A percentile compares a stretch with the other conserved stretches of the same genome.
phyloP scores from a whole-genome alignment of 495 filamentous ascomycete genomes.

The Jackrogersella minutella region DNA sequence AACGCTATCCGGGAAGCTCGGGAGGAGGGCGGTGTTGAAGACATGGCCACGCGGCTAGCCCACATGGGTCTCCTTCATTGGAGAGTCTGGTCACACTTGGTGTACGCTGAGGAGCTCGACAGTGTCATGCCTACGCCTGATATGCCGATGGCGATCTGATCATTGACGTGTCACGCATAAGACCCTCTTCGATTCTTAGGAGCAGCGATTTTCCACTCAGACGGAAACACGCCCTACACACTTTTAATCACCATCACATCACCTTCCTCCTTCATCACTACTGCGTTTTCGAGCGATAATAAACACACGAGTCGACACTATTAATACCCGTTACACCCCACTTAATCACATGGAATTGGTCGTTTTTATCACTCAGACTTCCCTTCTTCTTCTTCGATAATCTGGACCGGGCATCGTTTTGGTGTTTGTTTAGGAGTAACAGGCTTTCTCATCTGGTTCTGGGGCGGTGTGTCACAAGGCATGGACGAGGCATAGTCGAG shows the following conservation, averaged over 20 bases:
- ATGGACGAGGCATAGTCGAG: constrained; percentile 30
- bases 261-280: constrained; percentile 17
- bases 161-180: background rate
- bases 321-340: constrained; percentile 31
- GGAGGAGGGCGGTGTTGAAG: constrained; percentile 64
- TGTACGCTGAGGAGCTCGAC: constrained; percentile 60
- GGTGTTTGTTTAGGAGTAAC: constrained; percentile 40
- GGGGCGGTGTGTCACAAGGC: constrained; percentile 23
- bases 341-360: constrained; percentile 35
- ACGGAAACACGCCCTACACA: constrained; percentile 21
- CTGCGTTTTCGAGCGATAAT: constrained; percentile 18
- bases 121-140: constrained; percentile 30
- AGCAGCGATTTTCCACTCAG: constrained; percentile 14
- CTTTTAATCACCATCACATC: constrained; percentile 25
- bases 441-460: constrained; percentile 32
- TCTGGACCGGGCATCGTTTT: constrained; percentile 40
- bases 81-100: constrained; percentile 81
- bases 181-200: constrained; percentile 9
- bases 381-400: constrained; percentile 19
- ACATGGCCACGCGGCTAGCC: constrained; percentile 75
- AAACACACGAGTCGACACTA: constrained; percentile 22
- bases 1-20: constrained; percentile 48
- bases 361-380: background rate
- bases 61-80: constrained; percentile 86
- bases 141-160: constrained; percentile 41